These are phyloP conservation scores for Podila horticola DNA, from an alignment of 192 early-diverging fungal genomes.

Conservation along the genomic window DNA sequence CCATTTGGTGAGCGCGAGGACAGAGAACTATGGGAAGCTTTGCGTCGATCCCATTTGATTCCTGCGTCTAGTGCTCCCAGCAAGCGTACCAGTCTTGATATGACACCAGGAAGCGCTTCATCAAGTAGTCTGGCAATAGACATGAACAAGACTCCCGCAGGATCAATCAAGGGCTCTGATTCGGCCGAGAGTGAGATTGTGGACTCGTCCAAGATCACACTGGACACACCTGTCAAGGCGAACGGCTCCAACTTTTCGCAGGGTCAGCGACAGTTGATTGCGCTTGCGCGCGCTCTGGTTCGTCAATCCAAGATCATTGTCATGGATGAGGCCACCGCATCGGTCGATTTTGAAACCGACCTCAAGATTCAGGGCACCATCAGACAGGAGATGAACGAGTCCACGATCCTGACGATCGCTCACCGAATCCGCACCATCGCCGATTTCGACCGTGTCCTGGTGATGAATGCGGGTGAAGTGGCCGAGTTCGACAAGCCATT, in stretches of 20 bases:
- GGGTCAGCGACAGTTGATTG: slow-evolving; percentile 79
- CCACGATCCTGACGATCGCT: slow-evolving; percentile 88
- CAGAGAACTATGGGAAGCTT: slow-evolving; percentile 75
- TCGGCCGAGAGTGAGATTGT: slow-evolving; percentile 12
- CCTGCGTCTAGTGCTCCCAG: slow-evolving; percentile 46
- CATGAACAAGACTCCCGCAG: slow-evolving; percentile 4
- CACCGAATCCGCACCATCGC: slow-evolving; percentile 86
- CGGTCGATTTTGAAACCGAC: slow-evolving; percentile 88
- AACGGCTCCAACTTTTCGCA: slow-evolving; percentile 79
- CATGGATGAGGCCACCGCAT: slow-evolving; percentile 93
- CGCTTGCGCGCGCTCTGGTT: slow-evolving; percentile 77
- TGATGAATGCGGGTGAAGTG: slow-evolving; percentile 78
- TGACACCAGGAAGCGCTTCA: neutral
- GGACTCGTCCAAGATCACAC: slow-evolving; percentile 44
- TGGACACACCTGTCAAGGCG: slow-evolving; percentile 81
- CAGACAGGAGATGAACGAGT: slow-evolving; percentile 72
- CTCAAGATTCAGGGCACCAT: slow-evolving; percentile 88
- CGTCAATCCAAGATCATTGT: slow-evolving; percentile 72
- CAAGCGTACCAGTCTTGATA: neutral
- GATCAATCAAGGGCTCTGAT: slow-evolving; percentile 13
- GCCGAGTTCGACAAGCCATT: slow-evolving; percentile 87
- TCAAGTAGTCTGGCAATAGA: neutral
- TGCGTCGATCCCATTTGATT: slow-evolving; percentile 79
- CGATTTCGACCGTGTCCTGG: slow-evolving; percentile 73
- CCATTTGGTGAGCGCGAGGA: slow-evolving; percentile 85